Percentiles rank a stretch among this genome's conserved stretches.
These are phyloP conservation scores for Colletotrichum eleusines DNA, from an alignment of 2,329 filamentous ascomycete species.

Conservation along the genomic window DNA sequence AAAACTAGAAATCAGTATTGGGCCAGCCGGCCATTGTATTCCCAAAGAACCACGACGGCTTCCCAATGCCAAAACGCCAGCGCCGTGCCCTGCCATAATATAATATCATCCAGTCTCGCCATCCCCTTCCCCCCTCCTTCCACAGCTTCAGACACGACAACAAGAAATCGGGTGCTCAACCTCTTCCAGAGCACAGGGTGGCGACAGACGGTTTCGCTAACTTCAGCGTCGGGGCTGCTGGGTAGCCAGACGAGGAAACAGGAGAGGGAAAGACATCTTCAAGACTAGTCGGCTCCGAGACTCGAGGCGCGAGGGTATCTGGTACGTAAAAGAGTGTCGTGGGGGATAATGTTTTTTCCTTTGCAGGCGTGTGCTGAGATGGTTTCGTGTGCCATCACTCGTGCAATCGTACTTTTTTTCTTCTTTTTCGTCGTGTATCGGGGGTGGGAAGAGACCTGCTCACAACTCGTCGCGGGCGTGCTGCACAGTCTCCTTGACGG, in stretches of 20 bases:
- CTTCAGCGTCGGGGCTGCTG: background rate
- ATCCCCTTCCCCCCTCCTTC: background rate
- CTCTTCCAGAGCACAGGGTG: background rate
- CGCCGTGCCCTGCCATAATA: slow-evolving; percentile 19
- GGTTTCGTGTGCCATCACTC: slow-evolving; percentile 40
- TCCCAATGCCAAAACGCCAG: slow-evolving; percentile 37
- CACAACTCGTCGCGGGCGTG: slow-evolving; percentile 58
- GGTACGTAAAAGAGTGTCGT: slow-evolving; percentile 37
- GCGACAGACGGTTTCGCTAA: slow-evolving; percentile 5
- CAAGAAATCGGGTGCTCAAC: slow-evolving; percentile 3
- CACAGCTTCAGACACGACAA: slow-evolving; percentile 2
- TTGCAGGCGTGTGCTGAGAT: slow-evolving; percentile 4
- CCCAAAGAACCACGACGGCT: slow-evolving; percentile 16
- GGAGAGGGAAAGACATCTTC: slow-evolving; percentile 41
- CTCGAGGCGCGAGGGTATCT: slow-evolving; percentile 41
- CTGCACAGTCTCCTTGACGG: slow-evolving; percentile 55
- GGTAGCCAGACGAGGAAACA: slow-evolving; percentile 2
- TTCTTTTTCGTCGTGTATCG: background rate
- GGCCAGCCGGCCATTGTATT: slow-evolving; percentile 32
- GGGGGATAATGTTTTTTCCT: background rate
- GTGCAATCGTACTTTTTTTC: slow-evolving; percentile 39
- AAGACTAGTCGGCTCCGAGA: slow-evolving; percentile 30
- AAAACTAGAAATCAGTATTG: slow-evolving; percentile 19
- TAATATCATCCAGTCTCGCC: slow-evolving; percentile 6
- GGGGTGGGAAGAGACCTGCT: slow-evolving; percentile 24